Percentiles rank a stretch among this genome's conserved stretches.
Evolutionary conservation across 2,329 filamentous ascomycete genomes (phyloP).

Genomic region (Ophiostoma sp.): DNA sequence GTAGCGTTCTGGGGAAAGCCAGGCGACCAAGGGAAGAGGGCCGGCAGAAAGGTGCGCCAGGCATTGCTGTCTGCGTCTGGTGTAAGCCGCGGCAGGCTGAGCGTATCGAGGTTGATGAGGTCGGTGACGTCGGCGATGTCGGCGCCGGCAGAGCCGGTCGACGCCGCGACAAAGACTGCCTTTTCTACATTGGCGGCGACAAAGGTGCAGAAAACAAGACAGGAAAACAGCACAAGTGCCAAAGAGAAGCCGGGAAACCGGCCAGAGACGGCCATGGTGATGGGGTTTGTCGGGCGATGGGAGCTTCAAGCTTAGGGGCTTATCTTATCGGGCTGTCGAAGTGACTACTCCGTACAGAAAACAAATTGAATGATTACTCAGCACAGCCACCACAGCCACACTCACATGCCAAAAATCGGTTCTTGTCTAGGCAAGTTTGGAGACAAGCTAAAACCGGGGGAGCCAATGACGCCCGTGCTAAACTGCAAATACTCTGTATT

Average conservation of each 20-base stretch:
- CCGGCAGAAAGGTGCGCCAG: constrained; percentile 59
- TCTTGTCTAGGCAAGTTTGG: neutral
- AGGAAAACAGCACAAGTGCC: constrained; percentile 24
- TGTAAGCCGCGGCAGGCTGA: constrained; percentile 19
- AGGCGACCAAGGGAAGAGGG: constrained; percentile 58
- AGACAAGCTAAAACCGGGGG: neutral
- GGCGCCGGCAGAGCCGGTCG: constrained; percentile 38
- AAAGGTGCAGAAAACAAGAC: constrained; percentile 16
- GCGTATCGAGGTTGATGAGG: neutral
- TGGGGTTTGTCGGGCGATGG: neutral
- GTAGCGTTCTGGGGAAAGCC: constrained; percentile 56
- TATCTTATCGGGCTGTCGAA: neutral
- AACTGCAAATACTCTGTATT: neutral
- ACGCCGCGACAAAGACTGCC: constrained; percentile 66
- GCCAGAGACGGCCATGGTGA: constrained; percentile 1
- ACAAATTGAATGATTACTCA: neutral
- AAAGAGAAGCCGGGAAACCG: constrained; percentile 19
- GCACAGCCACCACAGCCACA: constrained; percentile 25
- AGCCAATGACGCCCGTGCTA: constrained; percentile 7
- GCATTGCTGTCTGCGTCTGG: constrained; percentile 31
- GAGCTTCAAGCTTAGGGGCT: neutral
- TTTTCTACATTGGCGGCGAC: constrained; percentile 78
- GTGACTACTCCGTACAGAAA: no score
- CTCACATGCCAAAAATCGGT: constrained; percentile 25
- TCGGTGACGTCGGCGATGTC: neutral